Evolutionary conservation across 768 basidiomycete species (phyloP).

Genomic region (Serendipita sp.): DNA sequence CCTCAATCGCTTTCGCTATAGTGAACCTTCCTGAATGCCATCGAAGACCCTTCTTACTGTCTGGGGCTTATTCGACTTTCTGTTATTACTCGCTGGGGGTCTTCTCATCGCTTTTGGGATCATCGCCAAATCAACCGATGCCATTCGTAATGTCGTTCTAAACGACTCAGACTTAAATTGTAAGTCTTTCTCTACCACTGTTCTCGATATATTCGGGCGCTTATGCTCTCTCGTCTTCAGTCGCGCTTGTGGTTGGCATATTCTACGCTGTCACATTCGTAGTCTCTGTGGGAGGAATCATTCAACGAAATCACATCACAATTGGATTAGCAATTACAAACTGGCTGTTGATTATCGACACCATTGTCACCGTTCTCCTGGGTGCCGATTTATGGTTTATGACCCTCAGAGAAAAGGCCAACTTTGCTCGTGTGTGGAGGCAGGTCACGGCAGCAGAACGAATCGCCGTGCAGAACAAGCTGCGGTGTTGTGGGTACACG

Average conservation of each 20-base stretch:
- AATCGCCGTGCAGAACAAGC: conserved; percentile 55
- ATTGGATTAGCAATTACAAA: conserved; percentile 60
- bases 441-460: conserved; percentile 29
- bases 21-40: conserved; percentile 33
- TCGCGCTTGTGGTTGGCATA: conserved; percentile 54
- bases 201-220: not conserved
- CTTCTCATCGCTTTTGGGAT: conserved; percentile 52
- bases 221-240: conserved; percentile 26
- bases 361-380: conserved; percentile 39
- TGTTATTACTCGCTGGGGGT: conserved; percentile 52
- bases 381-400: conserved; percentile 71
- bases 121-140: conserved; percentile 48
- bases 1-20: not conserved
- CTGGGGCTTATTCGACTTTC: conserved; percentile 57
- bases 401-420: conserved; percentile 52
- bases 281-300: conserved; percentile 53
- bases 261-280: conserved; percentile 48
- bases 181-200: conserved; percentile 20
- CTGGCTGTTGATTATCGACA: conserved; percentile 52
- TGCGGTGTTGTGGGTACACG: conserved; percentile 68
- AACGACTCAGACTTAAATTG: conserved; percentile 41
- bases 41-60: conserved; percentile 51
- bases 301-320: conserved; percentile 53
- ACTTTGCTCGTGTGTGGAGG: conserved; percentile 47
- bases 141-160: conserved; percentile 62